A percentile compares a stretch with the other conserved stretches of the same genome.
These are phyloP conservation scores for Gossypium davidsonii DNA, from an alignment of 441 rosid genomes.

Conservation along the genomic window DNA sequence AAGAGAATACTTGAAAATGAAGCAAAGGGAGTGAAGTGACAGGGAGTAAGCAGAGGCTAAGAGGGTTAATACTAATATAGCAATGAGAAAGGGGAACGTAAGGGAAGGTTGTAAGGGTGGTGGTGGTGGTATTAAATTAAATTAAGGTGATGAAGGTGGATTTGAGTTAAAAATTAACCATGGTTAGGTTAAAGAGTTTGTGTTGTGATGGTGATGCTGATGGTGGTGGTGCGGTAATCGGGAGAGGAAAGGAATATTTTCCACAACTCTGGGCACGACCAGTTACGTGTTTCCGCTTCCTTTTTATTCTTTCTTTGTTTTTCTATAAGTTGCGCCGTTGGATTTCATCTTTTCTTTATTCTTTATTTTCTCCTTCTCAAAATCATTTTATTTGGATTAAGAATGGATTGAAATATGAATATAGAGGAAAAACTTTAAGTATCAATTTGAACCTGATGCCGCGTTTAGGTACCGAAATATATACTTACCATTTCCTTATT, in stretches of 20 bases:
- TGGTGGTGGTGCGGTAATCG: slow-evolving; percentile 4
- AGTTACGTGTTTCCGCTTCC: slow-evolving; percentile 64
- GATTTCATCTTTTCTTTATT: slow-evolving; percentile 15
- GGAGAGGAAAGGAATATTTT: slow-evolving; percentile 29
- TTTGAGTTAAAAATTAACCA: slow-evolving; percentile 14
- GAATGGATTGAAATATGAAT: fast-evolving
- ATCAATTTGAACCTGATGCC: too few relatives aligned
- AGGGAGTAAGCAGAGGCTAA: neutral
- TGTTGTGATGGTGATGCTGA: slow-evolving; percentile 5
- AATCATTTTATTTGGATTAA: too few relatives aligned
- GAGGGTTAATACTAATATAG: too few relatives aligned
- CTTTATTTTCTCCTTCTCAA: too few relatives aligned
- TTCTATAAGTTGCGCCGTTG: slow-evolving; percentile 22
- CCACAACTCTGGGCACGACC: slow-evolving; percentile 63
- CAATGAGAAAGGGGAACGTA: neutral
- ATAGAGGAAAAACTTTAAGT: too few relatives aligned
- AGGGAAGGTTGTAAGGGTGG: neutral
- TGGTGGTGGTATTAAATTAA: neutral
- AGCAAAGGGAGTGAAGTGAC: too few relatives aligned
- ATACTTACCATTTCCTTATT: too few relatives aligned
- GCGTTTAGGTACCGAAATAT: too few relatives aligned
- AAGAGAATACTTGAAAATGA: neutral
- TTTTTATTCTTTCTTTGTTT: neutral
- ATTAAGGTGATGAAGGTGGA: neutral
- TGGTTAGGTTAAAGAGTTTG: neutral